phyloP scores from a whole-genome alignment of 2,329 filamentous ascomycete genomes.

The Ascochyta pisi region DNA sequence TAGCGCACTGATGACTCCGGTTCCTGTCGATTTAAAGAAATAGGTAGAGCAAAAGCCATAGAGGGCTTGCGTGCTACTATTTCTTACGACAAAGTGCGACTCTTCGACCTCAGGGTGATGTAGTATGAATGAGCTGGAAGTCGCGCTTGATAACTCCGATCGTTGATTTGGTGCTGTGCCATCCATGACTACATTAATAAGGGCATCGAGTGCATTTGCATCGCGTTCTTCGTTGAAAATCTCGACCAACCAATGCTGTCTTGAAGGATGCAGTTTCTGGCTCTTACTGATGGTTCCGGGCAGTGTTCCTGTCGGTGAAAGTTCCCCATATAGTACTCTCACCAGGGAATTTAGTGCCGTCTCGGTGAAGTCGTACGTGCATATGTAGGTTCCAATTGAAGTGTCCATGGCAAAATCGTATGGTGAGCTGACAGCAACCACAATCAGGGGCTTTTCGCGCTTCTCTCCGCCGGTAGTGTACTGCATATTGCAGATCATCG shows the following conservation, averaged over 20 bases:
- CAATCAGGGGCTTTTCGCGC: constrained; percentile 81
- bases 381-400: constrained; percentile 88
- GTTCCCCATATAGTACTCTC: constrained; percentile 81
- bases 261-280: constrained; percentile 85
- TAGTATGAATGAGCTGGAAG: constrained; percentile 77
- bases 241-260: constrained; percentile 94
- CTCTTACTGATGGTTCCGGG: constrained; percentile 83
- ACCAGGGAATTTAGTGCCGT: constrained; percentile 86
- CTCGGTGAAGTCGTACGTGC: constrained; percentile 96
- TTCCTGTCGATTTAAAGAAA: constrained; percentile 71
- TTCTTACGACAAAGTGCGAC: constrained; percentile 88
- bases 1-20: constrained; percentile 82
- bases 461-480: constrained; percentile 73
- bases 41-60: constrained; percentile 95
- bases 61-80: constrained; percentile 87
- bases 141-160: constrained; percentile 72
- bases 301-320: constrained; percentile 62
- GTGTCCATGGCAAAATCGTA: constrained; percentile 97
- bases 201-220: constrained; percentile 72
- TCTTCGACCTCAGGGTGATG: constrained; percentile 75
- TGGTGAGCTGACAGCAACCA: constrained; percentile 91
- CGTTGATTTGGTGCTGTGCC: constrained; percentile 69
- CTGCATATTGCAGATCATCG: constrained; percentile 91
- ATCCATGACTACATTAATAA: constrained; percentile 74
- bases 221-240: constrained; percentile 84